phyloP scores from a whole-genome alignment of 306 rosid genomes.

The Cicer pinnatifidum region DNA sequence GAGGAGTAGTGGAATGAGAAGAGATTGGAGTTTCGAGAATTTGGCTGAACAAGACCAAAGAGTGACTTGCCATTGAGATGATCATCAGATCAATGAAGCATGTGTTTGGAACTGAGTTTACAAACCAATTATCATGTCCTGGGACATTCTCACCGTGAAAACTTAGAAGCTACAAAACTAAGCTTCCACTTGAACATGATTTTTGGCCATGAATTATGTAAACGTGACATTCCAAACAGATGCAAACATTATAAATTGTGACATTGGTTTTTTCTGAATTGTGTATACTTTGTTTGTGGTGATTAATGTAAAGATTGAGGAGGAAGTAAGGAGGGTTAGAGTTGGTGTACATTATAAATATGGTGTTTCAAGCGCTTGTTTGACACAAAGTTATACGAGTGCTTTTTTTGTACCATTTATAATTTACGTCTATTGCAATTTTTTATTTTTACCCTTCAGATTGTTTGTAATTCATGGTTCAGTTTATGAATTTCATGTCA shows the following conservation, averaged over 20 bases:
- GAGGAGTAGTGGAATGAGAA: constrained; percentile 81
- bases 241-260: background rate
- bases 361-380: constrained; percentile 42
- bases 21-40: constrained; percentile 91
- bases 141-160: too few relatives aligned
- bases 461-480: constrained; percentile 35
- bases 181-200: too few relatives aligned
- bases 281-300: constrained; percentile 33
- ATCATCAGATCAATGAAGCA: constrained; percentile 3
- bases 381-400: background rate
- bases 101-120: too few relatives aligned
- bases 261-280: constrained; percentile 1
- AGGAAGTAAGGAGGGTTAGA: background rate
- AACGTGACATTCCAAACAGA: too few relatives aligned
- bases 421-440: constrained; percentile 15
- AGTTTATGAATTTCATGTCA: constrained; percentile 27
- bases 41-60: constrained; percentile 45
- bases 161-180: too few relatives aligned
- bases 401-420: constrained; percentile 32
- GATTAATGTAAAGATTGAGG: constrained; percentile 37
- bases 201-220: too few relatives aligned
- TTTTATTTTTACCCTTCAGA: background rate
- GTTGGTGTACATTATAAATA: constrained; percentile 6
- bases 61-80: constrained; percentile 32
- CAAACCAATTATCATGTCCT: too few relatives aligned